A percentile compares a stretch with the other conserved stretches of the same genome.
phyloP scores from a whole-genome alignment of 208 protist species.

The Trypanosomatidae sp. region DNA sequence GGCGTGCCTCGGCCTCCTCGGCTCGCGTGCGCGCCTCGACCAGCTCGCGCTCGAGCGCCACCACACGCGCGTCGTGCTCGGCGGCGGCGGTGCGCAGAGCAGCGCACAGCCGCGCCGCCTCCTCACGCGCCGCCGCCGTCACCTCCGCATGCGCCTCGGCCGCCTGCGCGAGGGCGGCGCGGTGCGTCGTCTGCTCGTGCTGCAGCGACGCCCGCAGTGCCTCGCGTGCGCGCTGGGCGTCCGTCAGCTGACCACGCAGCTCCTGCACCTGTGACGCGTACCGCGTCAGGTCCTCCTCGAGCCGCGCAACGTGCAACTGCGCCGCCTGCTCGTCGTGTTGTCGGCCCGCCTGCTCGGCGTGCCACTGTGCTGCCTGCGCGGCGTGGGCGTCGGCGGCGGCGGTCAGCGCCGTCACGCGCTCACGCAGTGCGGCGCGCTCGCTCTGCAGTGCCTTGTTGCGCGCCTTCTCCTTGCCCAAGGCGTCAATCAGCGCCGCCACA shows the following conservation, averaged over 20 bases:
- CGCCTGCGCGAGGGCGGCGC: conserved; percentile 5
- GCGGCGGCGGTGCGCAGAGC: conserved; percentile 17
- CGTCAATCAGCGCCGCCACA: conserved; percentile 30
- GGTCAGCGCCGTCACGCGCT: conserved; percentile 22
- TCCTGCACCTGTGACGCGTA: conserved; percentile 8
- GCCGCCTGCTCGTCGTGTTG: conserved; percentile 9
- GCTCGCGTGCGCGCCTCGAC: conserved; percentile 28
- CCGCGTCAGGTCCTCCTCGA: conserved; percentile 10
- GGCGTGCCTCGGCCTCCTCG: conserved; percentile 32
- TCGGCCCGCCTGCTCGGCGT: conserved; percentile 5
- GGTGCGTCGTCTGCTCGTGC: conserved; percentile 6
- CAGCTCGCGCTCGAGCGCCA: conserved; percentile 36
- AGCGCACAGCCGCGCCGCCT: conserved; percentile 29
- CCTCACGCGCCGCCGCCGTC: no score
- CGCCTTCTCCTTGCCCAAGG: conserved; percentile 38
- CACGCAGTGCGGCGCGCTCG: conserved; percentile 18
- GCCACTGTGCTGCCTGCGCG: conserved; percentile 16
- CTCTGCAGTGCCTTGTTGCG: conserved; percentile 10
- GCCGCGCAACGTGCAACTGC: conserved; percentile 15
- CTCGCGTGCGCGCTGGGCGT: no score
- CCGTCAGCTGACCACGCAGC: conserved; percentile 15
- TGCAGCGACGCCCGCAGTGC: conserved; percentile 1
- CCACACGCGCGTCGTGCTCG: conserved; percentile 36
- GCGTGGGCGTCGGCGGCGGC: no score
- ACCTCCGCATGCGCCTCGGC: no score